Evolutionary conservation across 2,329 filamentous ascomycete genomes (phyloP).

Genomic region (Didymella pinodella): DNA sequence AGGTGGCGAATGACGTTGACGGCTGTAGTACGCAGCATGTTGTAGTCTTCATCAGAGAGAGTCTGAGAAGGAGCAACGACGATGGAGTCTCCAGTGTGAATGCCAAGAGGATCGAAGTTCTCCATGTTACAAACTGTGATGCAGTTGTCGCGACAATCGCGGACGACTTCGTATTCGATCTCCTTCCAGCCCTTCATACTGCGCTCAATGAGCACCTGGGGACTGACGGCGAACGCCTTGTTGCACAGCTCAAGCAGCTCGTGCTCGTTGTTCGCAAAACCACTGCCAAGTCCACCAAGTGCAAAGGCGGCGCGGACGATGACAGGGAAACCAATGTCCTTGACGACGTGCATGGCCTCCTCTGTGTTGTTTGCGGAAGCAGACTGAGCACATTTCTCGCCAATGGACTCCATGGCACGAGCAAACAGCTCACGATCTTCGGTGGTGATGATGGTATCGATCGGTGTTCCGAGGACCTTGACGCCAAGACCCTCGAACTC

Average conservation of each 20-base stretch:
- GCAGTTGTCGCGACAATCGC: constrained; percentile 95
- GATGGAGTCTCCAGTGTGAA: constrained; percentile 97
- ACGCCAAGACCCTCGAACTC: constrained; percentile 94
- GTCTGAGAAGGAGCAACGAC: constrained; percentile 98
- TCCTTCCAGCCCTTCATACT: constrained; percentile 99
- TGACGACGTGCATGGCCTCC: constrained; percentile 86
- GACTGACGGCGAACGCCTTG: constrained; percentile 93
- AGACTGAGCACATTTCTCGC: constrained; percentile 97
- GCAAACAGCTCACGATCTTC: constrained; percentile 98
- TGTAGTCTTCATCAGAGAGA: constrained; percentile 96
- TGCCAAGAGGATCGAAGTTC: constrained; percentile 98
- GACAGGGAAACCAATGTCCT: constrained; percentile 93
- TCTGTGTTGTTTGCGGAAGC: constrained; percentile 88
- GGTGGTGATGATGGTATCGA: constrained; percentile 97
- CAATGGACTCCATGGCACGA: constrained; percentile 97
- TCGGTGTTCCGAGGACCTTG: constrained; percentile 92
- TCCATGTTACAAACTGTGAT: constrained; percentile 99
- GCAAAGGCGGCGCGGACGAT: constrained; percentile 97
- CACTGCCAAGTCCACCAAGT: constrained; percentile 91
- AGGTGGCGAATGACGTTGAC: constrained; percentile 97
- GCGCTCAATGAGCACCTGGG: constrained; percentile 94
- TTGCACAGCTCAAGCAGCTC: constrained; percentile 88
- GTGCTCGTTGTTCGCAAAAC: constrained; percentile 87
- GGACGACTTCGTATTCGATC: constrained; percentile 97
- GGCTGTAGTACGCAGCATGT: constrained; percentile 96